These are phyloP conservation scores for Colletotrichum gigasporum DNA, from an alignment of 2,329 filamentous ascomycete species.

Conservation along the genomic window DNA sequence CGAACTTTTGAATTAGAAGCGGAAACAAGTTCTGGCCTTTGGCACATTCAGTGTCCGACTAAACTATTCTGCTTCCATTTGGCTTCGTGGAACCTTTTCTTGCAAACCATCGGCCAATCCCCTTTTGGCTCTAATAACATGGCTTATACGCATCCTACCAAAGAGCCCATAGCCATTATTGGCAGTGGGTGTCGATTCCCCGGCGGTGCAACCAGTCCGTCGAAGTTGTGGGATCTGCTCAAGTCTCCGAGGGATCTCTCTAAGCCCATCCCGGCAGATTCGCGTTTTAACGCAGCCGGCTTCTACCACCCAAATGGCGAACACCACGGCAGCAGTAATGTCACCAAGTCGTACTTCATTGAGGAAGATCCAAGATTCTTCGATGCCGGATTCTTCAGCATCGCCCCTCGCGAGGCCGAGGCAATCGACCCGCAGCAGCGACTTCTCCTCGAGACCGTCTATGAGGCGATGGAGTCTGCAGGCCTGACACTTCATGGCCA, in stretches of 20 bases:
- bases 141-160: no score
- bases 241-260: conserved; percentile 36
- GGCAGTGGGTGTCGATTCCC: conserved; percentile 33
- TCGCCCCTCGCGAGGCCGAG: conserved; percentile 42
- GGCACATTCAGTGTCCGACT: no score
- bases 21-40: no score
- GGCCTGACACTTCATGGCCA: no score
- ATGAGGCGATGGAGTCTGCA: conserved; percentile 46
- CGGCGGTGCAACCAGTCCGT: conserved; percentile 19
- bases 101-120: no score
- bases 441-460: conserved; percentile 47
- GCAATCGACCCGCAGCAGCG: conserved; percentile 52
- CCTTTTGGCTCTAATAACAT: no score
- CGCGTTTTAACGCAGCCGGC: conserved; percentile 37
- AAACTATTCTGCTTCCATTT: no score
- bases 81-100: no score
- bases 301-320: conserved; percentile 25
- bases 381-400: conserved; percentile 51
- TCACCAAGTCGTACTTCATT: conserved; percentile 31
- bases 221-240: conserved; percentile 33
- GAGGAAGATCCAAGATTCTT: conserved; percentile 37
- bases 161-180: conserved; percentile 33
- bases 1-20: no score
- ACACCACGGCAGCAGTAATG: conserved; percentile 29
- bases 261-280: conserved; percentile 34